A percentile compares a stretch with the other conserved stretches of the same genome.
Evolutionary conservation across 164 flowering plant genomes (phyloP).

Genomic region (Stephania yunnanensis): DNA sequence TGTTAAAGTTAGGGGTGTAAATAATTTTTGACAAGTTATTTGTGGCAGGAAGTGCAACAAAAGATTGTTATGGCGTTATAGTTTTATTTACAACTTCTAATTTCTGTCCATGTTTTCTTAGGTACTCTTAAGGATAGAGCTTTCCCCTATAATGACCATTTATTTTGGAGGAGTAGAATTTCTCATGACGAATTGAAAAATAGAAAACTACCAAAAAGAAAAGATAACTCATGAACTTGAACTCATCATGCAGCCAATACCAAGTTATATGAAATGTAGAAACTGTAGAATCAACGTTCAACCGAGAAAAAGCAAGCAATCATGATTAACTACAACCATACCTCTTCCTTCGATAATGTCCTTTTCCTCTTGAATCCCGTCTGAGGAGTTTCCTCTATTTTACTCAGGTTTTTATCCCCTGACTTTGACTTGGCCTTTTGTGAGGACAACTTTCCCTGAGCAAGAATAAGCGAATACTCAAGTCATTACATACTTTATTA

Average conservation of each 20-base stretch:
- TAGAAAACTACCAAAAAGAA: background rate
- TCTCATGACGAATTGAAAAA: no score
- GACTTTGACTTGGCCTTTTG: slow-evolving; percentile 39
- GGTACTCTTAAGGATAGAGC: no score
- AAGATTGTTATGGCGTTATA: no score
- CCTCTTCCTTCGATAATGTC: slow-evolving; percentile 38
- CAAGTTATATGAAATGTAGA: background rate
- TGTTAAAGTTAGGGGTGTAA: no score
- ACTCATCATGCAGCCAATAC: background rate
- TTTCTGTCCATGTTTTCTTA: no score
- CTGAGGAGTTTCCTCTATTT: slow-evolving; percentile 36
- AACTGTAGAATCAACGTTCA: background rate
- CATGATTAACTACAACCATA: slow-evolving; percentile 14
- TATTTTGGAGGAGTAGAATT: no score
- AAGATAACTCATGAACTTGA: background rate
- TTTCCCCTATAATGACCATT: no score
- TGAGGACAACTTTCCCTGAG: slow-evolving; percentile 27
- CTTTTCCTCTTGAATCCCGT: slow-evolving; percentile 46
- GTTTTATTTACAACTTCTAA: no score
- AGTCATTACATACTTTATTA: background rate
- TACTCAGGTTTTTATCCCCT: slow-evolving; percentile 24
- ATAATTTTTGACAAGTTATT: no score
- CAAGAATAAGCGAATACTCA: background rate
- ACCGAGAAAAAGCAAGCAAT: background rate
- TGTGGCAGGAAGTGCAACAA: no score